These are phyloP conservation scores for Petrea volubilis DNA, from an alignment of 257 asterid genomes.

Conservation along the genomic window DNA sequence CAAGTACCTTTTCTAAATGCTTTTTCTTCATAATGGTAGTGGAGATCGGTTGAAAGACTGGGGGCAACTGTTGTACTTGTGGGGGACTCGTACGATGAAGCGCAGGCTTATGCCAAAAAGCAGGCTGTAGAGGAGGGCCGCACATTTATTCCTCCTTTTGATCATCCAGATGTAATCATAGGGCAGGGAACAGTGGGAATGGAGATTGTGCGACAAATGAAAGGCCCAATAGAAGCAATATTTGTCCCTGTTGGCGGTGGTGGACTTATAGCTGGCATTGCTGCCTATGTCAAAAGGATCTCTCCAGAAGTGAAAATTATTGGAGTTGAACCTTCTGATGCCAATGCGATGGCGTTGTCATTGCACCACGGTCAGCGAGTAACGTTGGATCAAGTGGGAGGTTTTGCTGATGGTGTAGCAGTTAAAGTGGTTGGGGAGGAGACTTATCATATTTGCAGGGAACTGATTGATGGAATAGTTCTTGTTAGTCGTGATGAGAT, in stretches of 20 bases:
- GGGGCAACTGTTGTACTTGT: constrained; percentile 90
- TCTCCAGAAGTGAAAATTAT: constrained; percentile 81
- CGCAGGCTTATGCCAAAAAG: constrained; percentile 82
- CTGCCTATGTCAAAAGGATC: constrained; percentile 91
- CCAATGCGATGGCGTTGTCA: constrained; percentile 93
- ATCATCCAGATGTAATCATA: constrained; percentile 85
- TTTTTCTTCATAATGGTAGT: constrained; percentile 37
- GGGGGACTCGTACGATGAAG: constrained; percentile 94
- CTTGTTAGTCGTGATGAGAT: constrained; percentile 65
- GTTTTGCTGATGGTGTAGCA: constrained; percentile 99
- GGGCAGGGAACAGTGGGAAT: constrained; percentile 98
- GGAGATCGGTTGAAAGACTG: constrained; percentile 82
- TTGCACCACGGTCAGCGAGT: constrained; percentile 78
- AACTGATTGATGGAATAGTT: constrained; percentile 83
- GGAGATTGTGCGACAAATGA: constrained; percentile 84
- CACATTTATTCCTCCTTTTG: constrained; percentile 92
- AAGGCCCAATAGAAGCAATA: constrained; percentile 70
- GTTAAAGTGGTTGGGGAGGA: constrained; percentile 96
- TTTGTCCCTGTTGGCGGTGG: constrained; percentile 99
- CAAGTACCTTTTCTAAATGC: background rate
- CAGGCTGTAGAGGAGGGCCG: constrained; percentile 68
- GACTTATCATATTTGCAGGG: constrained; percentile 74
- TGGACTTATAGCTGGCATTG: constrained; percentile 96
- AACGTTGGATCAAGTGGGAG: constrained; percentile 86
- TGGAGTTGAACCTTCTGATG: constrained; percentile 94